phyloP scores from a whole-genome alignment of 1,284 basidiomycete genomes.

The Rhodotorula mucilaginosa region DNA sequence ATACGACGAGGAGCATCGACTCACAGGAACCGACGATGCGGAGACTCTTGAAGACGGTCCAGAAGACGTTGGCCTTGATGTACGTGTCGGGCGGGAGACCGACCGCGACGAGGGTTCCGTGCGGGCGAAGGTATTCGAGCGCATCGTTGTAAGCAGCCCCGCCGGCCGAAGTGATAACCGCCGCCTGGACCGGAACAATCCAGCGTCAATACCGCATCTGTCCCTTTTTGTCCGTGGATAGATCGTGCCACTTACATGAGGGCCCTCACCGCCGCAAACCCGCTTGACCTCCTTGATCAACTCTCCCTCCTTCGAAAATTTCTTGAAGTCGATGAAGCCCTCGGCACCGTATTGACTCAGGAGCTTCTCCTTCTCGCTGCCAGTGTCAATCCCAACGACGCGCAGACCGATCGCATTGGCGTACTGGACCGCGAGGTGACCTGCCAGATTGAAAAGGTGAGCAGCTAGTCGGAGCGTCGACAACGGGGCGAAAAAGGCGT shows the following conservation, averaged over 20 bases:
- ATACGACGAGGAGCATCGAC: not conserved
- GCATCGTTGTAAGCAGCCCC: conserved; percentile 47
- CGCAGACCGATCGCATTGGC: conserved; percentile 36
- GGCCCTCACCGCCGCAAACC: conserved; percentile 31
- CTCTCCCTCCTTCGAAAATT: conserved; percentile 2
- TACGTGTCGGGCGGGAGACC: conserved; percentile 40
- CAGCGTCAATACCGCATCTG: not conserved
- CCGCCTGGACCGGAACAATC: conserved; percentile 58
- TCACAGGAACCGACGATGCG: conserved; percentile 35
- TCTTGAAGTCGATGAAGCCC: conserved; percentile 41
- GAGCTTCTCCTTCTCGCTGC: conserved; percentile 40
- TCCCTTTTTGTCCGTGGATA: not conserved
- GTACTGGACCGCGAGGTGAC: conserved; percentile 36
- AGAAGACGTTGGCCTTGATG: conserved; percentile 69
- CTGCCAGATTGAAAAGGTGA: not conserved
- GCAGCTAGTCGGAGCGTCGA: not conserved
- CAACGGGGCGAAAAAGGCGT: not conserved
- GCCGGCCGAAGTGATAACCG: conserved; percentile 64
- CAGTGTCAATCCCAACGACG: conserved; percentile 42
- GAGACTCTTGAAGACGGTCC: conserved; percentile 61
- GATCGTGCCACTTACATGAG: conserved; percentile 19
- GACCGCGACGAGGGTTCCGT: conserved; percentile 40
- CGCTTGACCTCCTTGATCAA: conserved; percentile 36
- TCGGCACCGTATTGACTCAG: conserved; percentile 31
- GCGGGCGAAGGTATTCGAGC: conserved; percentile 39